Evolutionary conservation across 148 eudicot genomes (phyloP).

Genomic region (Gaultheria prostrata): DNA sequence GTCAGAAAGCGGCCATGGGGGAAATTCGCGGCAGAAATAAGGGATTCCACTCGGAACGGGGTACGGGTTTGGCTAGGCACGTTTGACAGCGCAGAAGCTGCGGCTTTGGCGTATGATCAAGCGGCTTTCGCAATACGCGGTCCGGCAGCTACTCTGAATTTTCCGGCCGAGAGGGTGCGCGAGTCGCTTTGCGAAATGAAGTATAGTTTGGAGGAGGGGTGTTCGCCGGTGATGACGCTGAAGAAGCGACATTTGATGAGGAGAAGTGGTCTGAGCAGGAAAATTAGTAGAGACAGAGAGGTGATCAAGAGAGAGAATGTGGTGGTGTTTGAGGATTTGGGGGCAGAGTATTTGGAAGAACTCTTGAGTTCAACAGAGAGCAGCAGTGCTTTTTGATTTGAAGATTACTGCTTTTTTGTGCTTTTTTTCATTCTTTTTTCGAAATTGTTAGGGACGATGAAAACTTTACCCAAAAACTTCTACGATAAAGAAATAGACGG

Average conservation of each 20-base stretch:
- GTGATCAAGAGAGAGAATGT: constrained; percentile 27
- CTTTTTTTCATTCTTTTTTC: neutral
- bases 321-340: constrained; percentile 77
- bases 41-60: constrained; percentile 77
- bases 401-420: neutral
- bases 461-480: too few species aligned
- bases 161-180: constrained; percentile 54
- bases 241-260: constrained; percentile 56
- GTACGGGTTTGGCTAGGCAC: constrained; percentile 80
- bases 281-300: constrained; percentile 19
- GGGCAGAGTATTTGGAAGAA: constrained; percentile 65
- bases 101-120: constrained; percentile 74
- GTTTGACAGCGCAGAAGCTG: constrained; percentile 67
- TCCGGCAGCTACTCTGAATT: constrained; percentile 49
- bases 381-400: neutral
- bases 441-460: too few species aligned
- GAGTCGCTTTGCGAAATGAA: constrained; percentile 56
- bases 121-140: constrained; percentile 70
- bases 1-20: constrained; percentile 80
- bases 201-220: constrained; percentile 29
- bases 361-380: constrained; percentile 32
- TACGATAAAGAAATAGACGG: too few species aligned
- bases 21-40: constrained; percentile 69
- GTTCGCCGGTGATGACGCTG: constrained; percentile 64
- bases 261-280: constrained; percentile 27